A percentile compares a stretch with the other conserved stretches of the same genome.
phyloP scores from a whole-genome alignment of 2,329 filamentous ascomycete species.

The Apiospora saccharicola region DNA sequence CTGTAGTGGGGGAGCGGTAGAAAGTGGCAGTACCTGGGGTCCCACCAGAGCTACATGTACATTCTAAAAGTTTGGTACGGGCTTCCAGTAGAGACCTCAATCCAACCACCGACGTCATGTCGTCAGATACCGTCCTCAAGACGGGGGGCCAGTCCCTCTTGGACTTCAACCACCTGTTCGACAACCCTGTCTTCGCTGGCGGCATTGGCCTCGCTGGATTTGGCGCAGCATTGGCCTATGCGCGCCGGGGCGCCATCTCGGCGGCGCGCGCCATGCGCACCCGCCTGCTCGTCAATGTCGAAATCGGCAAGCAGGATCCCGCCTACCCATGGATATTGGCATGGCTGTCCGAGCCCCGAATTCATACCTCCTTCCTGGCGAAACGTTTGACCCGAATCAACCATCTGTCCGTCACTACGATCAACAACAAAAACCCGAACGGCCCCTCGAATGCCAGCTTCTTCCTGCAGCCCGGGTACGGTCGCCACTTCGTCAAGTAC shows the following conservation, averaged over 20 bases:
- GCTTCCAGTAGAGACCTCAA: too few relatives aligned
- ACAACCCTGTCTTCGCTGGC: slow-evolving; percentile 70
- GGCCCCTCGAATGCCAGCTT: slow-evolving; percentile 82
- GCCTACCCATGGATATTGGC: slow-evolving; percentile 94
- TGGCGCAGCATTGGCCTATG: slow-evolving; percentile 81
- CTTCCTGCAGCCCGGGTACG: slow-evolving; percentile 88
- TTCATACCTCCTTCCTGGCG: slow-evolving; percentile 65
- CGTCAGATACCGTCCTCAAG: slow-evolving; percentile 1
- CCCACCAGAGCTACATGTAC: too few relatives aligned
- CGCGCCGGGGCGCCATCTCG: slow-evolving; percentile 77
- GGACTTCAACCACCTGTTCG: slow-evolving; percentile 65
- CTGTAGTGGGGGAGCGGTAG: too few relatives aligned
- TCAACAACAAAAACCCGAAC: slow-evolving; percentile 55
- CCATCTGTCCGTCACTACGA: slow-evolving; percentile 64
- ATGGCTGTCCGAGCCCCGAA: slow-evolving; percentile 89
- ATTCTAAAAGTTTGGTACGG: too few relatives aligned
- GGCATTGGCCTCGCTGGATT: slow-evolving; percentile 92
- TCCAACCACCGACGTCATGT: background rate
- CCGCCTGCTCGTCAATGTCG: slow-evolving; percentile 91
- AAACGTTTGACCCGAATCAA: slow-evolving; percentile 66
- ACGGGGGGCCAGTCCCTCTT: slow-evolving; percentile 39
- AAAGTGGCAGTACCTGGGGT: too few relatives aligned
- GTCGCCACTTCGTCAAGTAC: slow-evolving; percentile 86
- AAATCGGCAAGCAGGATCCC: slow-evolving; percentile 92
- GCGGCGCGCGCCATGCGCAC: slow-evolving; percentile 78